These are phyloP conservation scores for Diplodia seriata DNA, from an alignment of 2,329 filamentous ascomycete genomes.

Conservation along the genomic window DNA sequence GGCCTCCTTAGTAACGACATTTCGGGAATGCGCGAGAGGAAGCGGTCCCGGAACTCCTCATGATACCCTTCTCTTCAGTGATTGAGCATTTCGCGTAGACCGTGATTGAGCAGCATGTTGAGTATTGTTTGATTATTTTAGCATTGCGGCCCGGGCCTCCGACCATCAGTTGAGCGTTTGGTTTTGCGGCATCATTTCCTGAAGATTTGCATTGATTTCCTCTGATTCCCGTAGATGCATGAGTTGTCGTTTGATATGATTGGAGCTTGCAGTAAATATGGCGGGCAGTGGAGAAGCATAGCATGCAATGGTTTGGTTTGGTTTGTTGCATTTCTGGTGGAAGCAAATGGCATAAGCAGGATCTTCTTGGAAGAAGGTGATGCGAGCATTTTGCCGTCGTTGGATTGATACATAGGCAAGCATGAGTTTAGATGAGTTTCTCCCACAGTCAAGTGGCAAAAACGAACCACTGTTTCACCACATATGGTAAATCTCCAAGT, in stretches of 20 bases:
- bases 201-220: neutral
- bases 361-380: neutral
- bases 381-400: neutral
- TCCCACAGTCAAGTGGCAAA: neutral
- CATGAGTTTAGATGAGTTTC: conserved; percentile 1
- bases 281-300: conserved; percentile 1
- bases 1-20: conserved; percentile 17
- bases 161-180: conserved; percentile 6
- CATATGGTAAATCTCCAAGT: too few species aligned
- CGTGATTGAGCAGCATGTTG: conserved; percentile 23
- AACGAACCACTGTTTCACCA: neutral
- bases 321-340: neutral
- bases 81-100: conserved; percentile 27
- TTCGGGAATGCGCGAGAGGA: neutral
- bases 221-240: conserved; percentile 15
- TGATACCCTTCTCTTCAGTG: conserved; percentile 25
- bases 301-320: conserved; percentile 9
- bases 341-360: conserved; percentile 6
- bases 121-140: conserved; percentile 1
- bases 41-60: neutral
- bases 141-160: conserved; percentile 2
- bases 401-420: neutral
- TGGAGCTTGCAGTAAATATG: neutral
- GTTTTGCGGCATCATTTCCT: conserved; percentile 3
- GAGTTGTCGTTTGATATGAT: neutral